Evolutionary conservation across 2,329 filamentous ascomycete genomes (phyloP), one percentile per base, ranked within the genome.

Genomic region (Endocalyx cinctus): DNA sequence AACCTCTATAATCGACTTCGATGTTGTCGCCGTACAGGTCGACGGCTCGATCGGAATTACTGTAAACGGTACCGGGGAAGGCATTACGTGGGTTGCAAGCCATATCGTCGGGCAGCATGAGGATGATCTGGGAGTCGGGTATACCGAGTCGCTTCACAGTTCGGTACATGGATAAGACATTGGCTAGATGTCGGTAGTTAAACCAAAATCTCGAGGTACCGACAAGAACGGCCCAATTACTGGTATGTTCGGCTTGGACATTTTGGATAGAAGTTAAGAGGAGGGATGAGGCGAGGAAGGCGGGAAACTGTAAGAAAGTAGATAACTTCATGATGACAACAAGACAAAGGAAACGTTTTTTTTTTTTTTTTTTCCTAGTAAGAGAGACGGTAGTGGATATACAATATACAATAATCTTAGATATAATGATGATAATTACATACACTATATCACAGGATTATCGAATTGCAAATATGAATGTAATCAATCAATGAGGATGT

Each of bases 81-180:
- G 89, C 88, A 60, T 98, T 98, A 53, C 92, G 87, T 19, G 92
- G 92, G 64, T 98, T 98, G 72, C 92, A 98, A 25, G 92, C 92
- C 87, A 98, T 97, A 67, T 98, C 92, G 61, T 98, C 92, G 15
- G 92, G 92, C n/a, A 98, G 79, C 89, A 98, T 97, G 47, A 98
- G 84, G 59, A 98, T 97, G 64, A 98, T 98, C 60, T 98, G 92
- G 32, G 87, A 95, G 64, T 98, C 92, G 22, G 92, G 92, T 39
- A 98, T 98, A 29, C 92, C 92, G 23, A 98, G 80, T 10, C 92
- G 86, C 69, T 98, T 98, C 43, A 98, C 92, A 37, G 92, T 98
- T 38, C 92, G 87, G 66, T 98, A 98, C 44, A 98, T 81, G 39
- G 90, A 96, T 41, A 98, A 79, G 13, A 95, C 92, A 66, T 98